Evolutionary conservation across 2,329 filamentous ascomycete genomes (phyloP), one percentile per base, ranked within the genome.

Genomic region (Epichloe elymi): DNA sequence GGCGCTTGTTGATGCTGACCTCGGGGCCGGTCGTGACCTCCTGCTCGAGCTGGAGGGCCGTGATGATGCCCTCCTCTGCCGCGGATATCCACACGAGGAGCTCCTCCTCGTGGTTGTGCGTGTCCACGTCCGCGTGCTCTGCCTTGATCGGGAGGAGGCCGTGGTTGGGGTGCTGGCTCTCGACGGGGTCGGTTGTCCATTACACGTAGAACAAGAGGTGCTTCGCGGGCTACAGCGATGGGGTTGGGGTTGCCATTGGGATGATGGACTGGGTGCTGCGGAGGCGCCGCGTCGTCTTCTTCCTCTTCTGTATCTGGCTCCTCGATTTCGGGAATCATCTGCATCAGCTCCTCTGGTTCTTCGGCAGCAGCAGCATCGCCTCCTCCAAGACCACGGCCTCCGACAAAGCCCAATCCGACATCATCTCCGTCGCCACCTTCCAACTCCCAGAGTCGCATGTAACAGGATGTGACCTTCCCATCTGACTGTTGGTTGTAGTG

Each of bases 381-480:
- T 39, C 48, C 48, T 6, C 17, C 42, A 15, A 45, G 40, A 6
- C 55, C 56, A 47, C 56, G 55, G 48, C 69, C 72, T 5, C 72
- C 75, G 5, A 63, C 65, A 49, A 70, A 75, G 3, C 61, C 72
- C 8, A 70, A 60, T 3, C 70, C 74, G 45, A 75, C 71, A 47
- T 76, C 73, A 48, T 71, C 70, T 3, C 78, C 80, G 58, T 96
- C 89, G 0, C 90, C 90, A 44, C 78, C 81, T 65, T 94, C 88
- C 23, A 94, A 70, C 61, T 95, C 93, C 89, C 90, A 97, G 3
- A 98, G 72, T 4, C 88, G 82, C 74, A 86, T 85, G 61, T 85
- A 94, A 63, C 93, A 98, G 11, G 72, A 72, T 1, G 80, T 86
- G 35, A 70, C 59, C 42, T 67, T 67, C 1, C 73, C 74, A 41